A percentile compares a stretch with the other conserved stretches of the same genome.
Evolutionary conservation across 2,329 filamentous ascomycete species (phyloP).

Genomic region (Hypoxylon rubiginosum): DNA sequence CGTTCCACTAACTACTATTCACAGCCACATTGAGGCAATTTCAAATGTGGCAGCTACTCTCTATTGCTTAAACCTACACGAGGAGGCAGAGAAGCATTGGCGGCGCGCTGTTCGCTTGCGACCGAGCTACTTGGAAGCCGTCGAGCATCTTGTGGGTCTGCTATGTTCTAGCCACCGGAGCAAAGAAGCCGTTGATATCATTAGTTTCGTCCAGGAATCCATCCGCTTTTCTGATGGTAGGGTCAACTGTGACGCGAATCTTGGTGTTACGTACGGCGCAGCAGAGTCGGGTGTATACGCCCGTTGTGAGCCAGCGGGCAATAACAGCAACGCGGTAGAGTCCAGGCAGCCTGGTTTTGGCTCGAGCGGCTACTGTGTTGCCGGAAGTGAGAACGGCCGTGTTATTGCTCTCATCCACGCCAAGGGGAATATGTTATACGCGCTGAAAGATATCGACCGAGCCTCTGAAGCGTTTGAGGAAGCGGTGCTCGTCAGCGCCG

Average conservation of each 20-base stretch:
- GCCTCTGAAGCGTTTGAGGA: constrained; percentile 95
- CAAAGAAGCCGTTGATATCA: constrained; percentile 87
- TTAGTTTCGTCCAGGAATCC: constrained; percentile 84
- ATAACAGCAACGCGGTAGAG: constrained; percentile 32
- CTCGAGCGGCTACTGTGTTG: constrained; percentile 86
- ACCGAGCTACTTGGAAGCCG: constrained; percentile 92
- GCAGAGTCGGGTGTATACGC: constrained; percentile 15
- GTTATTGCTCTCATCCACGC: constrained; percentile 95
- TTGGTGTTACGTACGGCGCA: constrained; percentile 27
- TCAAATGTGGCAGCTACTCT: constrained; percentile 93
- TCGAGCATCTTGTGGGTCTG: constrained; percentile 91
- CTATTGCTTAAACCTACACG: constrained; percentile 83
- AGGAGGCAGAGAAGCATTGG: constrained; percentile 91
- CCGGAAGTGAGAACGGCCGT: constrained; percentile 89
- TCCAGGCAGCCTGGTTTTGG: constrained; percentile 67
- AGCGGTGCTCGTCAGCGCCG: constrained; percentile 89
- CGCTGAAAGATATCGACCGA: constrained; percentile 81
- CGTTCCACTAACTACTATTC: constrained; percentile 31
- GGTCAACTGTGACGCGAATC: constrained; percentile 13
- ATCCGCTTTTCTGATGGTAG: constrained; percentile 66
- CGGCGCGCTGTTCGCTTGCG: constrained; percentile 83
- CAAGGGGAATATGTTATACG: constrained; percentile 98
- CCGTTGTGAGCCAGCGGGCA: constrained; percentile 32
- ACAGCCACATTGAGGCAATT: constrained; percentile 88
- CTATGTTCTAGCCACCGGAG: constrained; percentile 85